phyloP scores from a whole-genome alignment of 2,329 filamentous ascomycete species.

The Hypoxylon sp. region DNA sequence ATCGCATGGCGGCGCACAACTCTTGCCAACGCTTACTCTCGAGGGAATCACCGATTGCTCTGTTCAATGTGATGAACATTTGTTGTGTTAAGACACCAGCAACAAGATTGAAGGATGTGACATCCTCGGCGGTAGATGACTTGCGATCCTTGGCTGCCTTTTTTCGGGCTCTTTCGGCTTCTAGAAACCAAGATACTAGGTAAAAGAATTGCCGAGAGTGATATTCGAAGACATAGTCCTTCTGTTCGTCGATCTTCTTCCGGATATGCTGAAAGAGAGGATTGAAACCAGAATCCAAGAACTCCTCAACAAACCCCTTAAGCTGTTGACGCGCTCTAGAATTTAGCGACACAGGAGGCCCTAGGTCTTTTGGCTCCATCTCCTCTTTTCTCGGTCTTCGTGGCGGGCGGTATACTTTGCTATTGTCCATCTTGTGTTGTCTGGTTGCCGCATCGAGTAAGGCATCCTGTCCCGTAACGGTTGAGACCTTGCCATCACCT shows the following conservation, averaged over 20 bases:
- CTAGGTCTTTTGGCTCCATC: constrained; percentile 77
- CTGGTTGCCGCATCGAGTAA: constrained; percentile 76
- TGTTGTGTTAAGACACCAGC: constrained; percentile 93
- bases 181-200: constrained; percentile 89
- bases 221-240: constrained; percentile 78
- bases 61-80: constrained; percentile 88
- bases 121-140: constrained; percentile 55
- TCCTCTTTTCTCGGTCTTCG: constrained; percentile 68
- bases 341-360: constrained; percentile 74
- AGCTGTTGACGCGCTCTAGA: constrained; percentile 78
- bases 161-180: constrained; percentile 80
- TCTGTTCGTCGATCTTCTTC: constrained; percentile 89
- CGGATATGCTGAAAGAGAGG: constrained; percentile 85
- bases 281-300: constrained; percentile 95
- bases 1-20: constrained; percentile 86
- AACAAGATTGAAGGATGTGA: constrained; percentile 84
- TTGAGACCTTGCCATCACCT: constrained; percentile 82
- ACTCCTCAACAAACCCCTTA: constrained; percentile 86
- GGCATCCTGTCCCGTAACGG: constrained; percentile 87
- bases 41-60: constrained; percentile 78
- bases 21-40: constrained; percentile 90
- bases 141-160: constrained; percentile 61
- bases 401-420: constrained; percentile 89
- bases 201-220: constrained; percentile 92
- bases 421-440: constrained; percentile 87